These are phyloP conservation scores for Clavispora vitiphila DNA, from an alignment of 805 yeast genomes.

Conservation along the genomic window DNA sequence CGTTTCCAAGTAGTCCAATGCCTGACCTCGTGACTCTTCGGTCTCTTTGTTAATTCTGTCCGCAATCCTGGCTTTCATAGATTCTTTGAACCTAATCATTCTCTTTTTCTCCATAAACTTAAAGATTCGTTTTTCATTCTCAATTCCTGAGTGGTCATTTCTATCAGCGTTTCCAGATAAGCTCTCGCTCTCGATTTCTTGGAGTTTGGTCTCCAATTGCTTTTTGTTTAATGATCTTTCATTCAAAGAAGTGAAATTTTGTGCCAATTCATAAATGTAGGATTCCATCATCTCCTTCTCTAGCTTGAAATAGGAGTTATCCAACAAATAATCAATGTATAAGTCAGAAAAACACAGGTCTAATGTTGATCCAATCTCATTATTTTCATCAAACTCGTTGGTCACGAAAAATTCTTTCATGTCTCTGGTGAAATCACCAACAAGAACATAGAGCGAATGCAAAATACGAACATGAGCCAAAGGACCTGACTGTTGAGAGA, in stretches of 20 bases:
- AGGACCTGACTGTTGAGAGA: constrained; percentile 57
- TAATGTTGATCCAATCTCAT: constrained; percentile 43
- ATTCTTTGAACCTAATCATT: constrained; percentile 49
- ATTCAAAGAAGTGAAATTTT: constrained; percentile 37
- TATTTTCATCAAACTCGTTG: constrained; percentile 44
- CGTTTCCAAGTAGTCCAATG: constrained; percentile 22
- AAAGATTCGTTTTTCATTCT: constrained; percentile 25
- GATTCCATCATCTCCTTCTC: constrained; percentile 69
- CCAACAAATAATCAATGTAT: constrained; percentile 64
- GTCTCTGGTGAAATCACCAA: constrained; percentile 58
- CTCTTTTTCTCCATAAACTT: constrained; percentile 38
- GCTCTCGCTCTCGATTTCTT: constrained; percentile 26
- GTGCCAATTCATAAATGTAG: constrained; percentile 41
- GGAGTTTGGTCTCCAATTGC: constrained; percentile 31
- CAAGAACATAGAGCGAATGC: constrained; percentile 56
- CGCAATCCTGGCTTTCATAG: constrained; percentile 46
- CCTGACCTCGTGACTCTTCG: constrained; percentile 34
- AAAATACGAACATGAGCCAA: constrained; percentile 73
- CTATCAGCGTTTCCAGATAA: constrained; percentile 15
- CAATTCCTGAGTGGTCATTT: constrained; percentile 1
- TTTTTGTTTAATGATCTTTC: constrained; percentile 33
- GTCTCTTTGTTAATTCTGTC: constrained; percentile 9
- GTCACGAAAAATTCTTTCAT: constrained; percentile 55
- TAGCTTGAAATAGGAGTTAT: constrained; percentile 60
- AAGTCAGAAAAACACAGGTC: constrained; percentile 73